These are phyloP conservation scores for Cladosporium velox DNA, from an alignment of 2,329 filamentous ascomycete genomes.

Conservation along the genomic window DNA sequence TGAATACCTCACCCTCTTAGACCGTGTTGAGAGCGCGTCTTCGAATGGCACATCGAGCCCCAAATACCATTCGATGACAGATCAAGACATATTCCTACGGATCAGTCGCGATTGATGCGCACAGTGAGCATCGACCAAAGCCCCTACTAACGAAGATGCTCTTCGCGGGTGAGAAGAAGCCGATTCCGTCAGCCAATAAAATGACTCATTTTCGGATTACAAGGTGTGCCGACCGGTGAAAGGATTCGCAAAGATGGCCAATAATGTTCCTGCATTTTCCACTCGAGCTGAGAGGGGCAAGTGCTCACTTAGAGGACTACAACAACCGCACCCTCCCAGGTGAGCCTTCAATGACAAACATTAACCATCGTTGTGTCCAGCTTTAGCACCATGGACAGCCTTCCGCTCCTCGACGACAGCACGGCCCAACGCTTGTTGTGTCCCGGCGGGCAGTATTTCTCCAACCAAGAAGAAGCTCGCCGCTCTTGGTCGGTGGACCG, in stretches of 20 bases:
- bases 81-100: background rate
- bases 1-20: background rate
- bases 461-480: too few species aligned
- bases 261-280: background rate
- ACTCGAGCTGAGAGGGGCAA: background rate
- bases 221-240: background rate
- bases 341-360: too few species aligned
- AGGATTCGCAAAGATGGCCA: background rate
- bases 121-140: background rate
- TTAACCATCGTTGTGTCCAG: too few species aligned
- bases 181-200: background rate
- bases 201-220: background rate
- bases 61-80: background rate
- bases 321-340: too few species aligned
- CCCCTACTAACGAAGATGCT: background rate
- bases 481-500: too few species aligned
- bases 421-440: too few species aligned
- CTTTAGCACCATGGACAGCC: too few species aligned
- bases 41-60: background rate
- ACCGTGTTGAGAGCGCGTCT: background rate
- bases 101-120: background rate
- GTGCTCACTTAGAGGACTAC: background rate
- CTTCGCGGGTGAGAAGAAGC: background rate
- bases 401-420: too few species aligned
- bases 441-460: too few species aligned